Base-by-base conservation (phyloP, 208 protist species). In the Leishmania lainsoni region DNA sequence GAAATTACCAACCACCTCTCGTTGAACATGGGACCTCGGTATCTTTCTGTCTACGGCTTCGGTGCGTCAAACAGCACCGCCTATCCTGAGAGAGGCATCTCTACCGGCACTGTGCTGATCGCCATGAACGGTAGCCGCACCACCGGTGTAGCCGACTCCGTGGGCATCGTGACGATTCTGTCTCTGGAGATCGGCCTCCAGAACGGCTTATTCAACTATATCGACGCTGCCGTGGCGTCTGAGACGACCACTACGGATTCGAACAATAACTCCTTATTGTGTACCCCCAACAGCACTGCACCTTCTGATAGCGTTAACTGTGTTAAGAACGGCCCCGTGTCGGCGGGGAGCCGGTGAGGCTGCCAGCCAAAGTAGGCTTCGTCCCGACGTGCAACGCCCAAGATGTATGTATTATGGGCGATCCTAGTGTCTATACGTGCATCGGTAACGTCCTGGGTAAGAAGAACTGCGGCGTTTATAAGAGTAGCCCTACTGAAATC, bases 31-130 rank as follows among this genome's bases (percentile, higher is more conserved):
- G 76, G 56, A 8, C 68, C 80, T 49, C 83, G 86, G 49, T 96
- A 95, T 75, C 82, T 97, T 17, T 94, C 89, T 63, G 89, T 91
- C 48, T 96, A 89, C 79, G 94, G 94, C 54, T 97, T 97, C 81
- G 94, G 94, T 17, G 83, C 85, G 76, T 89, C 87, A 20, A 89
- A 94, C 78, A 86, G 75, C 75, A 85, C 85, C 29, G 5, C 52
- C 16, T 76, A 81, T 77, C 91, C 91, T 1, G 17, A 94, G 61
- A 79, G 29, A 10, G 76, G 66, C 39, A 17, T 86, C 56, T 94
- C 91, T 26, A 42, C 66, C 16, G 89, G 88, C 6, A 75, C 92
- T 17, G 90, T 95, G 17, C n/a, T 95, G n/a, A n/a, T 95, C n/a
- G 90, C 87, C 5, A 78, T 83, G 66, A 87, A 92, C 76, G 92